Evolutionary conservation across 345 rosid genomes (phyloP).

Genomic region (Pistacia atlantica): DNA sequence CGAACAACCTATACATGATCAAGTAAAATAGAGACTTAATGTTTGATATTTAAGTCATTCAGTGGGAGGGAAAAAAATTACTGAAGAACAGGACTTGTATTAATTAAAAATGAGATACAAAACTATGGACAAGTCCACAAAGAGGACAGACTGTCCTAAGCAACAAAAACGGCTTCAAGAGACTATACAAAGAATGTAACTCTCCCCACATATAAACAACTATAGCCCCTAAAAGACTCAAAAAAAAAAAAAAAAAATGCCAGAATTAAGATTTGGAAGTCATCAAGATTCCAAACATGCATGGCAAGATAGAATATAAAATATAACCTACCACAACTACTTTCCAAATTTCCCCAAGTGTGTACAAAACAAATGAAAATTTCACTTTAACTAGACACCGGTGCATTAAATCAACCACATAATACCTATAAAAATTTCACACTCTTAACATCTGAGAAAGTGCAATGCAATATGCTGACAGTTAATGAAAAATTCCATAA

Average conservation of each 20-base stretch:
- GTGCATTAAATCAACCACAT: background rate
- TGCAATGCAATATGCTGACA: background rate
- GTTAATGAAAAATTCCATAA: background rate
- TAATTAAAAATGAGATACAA: too few relatives aligned
- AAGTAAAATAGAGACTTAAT: conserved; percentile 3
- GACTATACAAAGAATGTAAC: too few relatives aligned
- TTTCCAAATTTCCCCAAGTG: background rate
- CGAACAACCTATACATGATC: conserved; percentile 49
- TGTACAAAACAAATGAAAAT: background rate
- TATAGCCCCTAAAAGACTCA: too few relatives aligned
- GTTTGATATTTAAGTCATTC: conserved; percentile 1
- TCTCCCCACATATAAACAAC: too few relatives aligned
- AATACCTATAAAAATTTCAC: background rate
- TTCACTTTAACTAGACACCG: background rate
- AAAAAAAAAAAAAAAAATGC: background rate
- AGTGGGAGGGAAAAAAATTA: too few relatives aligned
- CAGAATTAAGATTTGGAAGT: conserved; percentile 1
- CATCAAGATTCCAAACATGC: background rate
- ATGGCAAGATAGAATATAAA: background rate
- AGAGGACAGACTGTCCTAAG: too few relatives aligned
- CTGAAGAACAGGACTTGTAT: too few relatives aligned
- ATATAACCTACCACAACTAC: background rate
- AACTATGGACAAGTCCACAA: too few relatives aligned
- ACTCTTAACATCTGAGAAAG: background rate
- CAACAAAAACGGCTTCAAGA: too few relatives aligned